phyloP scores from a whole-genome alignment of 257 asterid species.

The Lycium ferocissimum region DNA sequence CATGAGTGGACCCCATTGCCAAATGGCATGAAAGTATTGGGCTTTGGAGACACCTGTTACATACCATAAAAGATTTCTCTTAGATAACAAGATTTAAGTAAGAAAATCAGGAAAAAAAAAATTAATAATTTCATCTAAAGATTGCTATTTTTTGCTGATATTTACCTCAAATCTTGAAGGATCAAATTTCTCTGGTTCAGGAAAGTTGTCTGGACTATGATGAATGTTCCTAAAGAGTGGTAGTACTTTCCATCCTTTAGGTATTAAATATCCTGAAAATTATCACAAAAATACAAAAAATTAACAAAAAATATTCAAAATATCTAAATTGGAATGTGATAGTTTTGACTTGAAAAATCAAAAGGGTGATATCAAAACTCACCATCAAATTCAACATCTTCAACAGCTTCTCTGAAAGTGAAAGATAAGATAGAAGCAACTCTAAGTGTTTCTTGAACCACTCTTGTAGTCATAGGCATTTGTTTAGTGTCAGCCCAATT shows the following conservation, averaged over 20 bases:
- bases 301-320: not conserved
- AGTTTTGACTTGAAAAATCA: not conserved
- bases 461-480: conserved; percentile 49
- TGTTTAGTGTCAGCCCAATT: conserved; percentile 46
- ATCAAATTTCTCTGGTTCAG: conserved; percentile 94
- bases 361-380: not conserved
- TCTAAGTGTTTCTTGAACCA: conserved; percentile 54
- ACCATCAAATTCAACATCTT: conserved; percentile 58
- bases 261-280: conserved; percentile 72
- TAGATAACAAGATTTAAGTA: not conserved
- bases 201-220: conserved; percentile 83
- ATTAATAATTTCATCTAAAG: not conserved
- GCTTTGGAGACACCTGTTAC: conserved; percentile 74
- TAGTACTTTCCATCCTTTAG: conserved; percentile 96
- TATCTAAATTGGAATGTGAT: not conserved
- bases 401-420: conserved; percentile 57
- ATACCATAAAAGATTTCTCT: not conserved
- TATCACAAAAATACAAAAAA: not conserved
- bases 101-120: too few relatives aligned
- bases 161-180: conserved; percentile 98
- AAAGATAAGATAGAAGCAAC: conserved; percentile 54
- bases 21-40: conserved; percentile 96
- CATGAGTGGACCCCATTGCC: conserved; percentile 93
- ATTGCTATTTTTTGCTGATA: not conserved
- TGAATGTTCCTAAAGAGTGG: conserved; percentile 94